Base-by-base conservation (phyloP, 306 rosid genomes). In the Prosopis cineraria region DNA sequence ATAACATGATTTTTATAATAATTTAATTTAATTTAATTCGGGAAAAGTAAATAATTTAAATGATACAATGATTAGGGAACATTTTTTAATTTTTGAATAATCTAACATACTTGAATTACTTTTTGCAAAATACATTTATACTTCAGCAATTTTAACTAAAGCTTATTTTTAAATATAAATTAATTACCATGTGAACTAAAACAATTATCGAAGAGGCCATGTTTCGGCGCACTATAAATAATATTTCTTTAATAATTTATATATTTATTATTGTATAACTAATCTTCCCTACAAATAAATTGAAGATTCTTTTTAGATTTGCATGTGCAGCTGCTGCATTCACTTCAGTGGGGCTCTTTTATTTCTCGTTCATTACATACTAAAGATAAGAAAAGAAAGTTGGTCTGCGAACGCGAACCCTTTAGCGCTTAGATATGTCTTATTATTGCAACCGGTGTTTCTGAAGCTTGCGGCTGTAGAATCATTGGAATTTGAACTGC, bases 401-500 rank as follows among this genome's bases (percentile, higher is more conserved):
- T n/a, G n/a, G n/a, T n/a, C n/a, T n/a, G n/a, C n/a, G n/a, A n/a
- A n/a, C n/a, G n/a, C n/a, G n/a, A n/a, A n/a, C n/a, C n/a, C n/a
- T n/a, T n/a, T n/a, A n/a, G n/a, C n/a, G n/a, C n/a, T n/a, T n/a
- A n/a, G n/a, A n/a, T n/a, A 52, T 52, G 29, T 52, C 59, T n/a
- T 52, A 52, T 19, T 30, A 24, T 52, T 68, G n/a, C n/a, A 4
- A 4, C 36, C 27, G 36, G 8, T 58, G 27, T 4, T 58, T 76
- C 24, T 56, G 79, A 25, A 27, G n/a, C 60, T 41, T 13, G 30
- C n/a, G 3, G 5, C 44, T 34, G 5, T 78, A 53, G 56, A 72
- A 34, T 10, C 16, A 10, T 20, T 41, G 48, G 53, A 10, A 33
- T 48, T 79, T 75, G n/a, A 68, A 62, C 76, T 9, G 71, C 56